A percentile compares a stretch with the other conserved stretches of the same genome.
Evolutionary conservation across 352 stramenopile genomes (phyloP).

Genomic region (Pythium apleroticum): DNA sequence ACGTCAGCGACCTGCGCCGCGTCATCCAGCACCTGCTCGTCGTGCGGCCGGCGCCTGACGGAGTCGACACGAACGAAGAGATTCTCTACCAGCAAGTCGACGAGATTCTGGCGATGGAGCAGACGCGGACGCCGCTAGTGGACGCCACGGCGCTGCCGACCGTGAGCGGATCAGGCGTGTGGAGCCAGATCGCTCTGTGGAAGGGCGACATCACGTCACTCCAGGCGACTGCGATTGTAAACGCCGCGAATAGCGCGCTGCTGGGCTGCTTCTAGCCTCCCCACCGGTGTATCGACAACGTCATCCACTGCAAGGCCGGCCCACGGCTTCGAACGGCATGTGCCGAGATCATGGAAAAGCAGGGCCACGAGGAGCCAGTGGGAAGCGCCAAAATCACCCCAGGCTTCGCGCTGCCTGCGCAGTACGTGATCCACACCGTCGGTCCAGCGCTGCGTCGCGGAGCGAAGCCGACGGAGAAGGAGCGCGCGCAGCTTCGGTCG

Average conservation of each 20-base stretch:
- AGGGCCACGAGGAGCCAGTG: constrained; percentile 40
- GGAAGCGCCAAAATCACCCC: constrained; percentile 58
- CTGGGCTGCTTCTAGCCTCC: constrained; percentile 73
- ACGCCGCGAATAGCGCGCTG: constrained; percentile 60
- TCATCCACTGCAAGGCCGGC: constrained; percentile 64
- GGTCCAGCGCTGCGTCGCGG: constrained; percentile 50
- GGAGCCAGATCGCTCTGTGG: constrained; percentile 47
- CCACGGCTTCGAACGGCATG: constrained; percentile 58
- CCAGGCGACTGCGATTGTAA: constrained; percentile 59
- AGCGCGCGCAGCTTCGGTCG: constrained; percentile 36
- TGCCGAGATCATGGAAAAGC: constrained; percentile 40
- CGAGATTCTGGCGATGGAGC: constrained; percentile 12
- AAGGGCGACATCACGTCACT: constrained; percentile 72
- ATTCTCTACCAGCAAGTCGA: constrained; percentile 40
- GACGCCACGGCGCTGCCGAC: constrained; percentile 7
- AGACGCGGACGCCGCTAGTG: constrained; percentile 6
- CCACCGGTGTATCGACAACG: constrained; percentile 75
- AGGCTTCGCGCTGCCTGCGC: constrained; percentile 46
- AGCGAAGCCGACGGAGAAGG: constrained; percentile 19
- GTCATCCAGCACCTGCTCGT: constrained; percentile 57
- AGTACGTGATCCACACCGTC: constrained; percentile 63
- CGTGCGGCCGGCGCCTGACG: constrained; percentile 38
- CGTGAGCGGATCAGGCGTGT: background rate
- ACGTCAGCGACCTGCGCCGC: constrained; percentile 42
- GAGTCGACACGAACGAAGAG: constrained; percentile 32